phyloP scores from a whole-genome alignment of 2,329 filamentous ascomycete genomes.

The Talaromyces sp. region DNA sequence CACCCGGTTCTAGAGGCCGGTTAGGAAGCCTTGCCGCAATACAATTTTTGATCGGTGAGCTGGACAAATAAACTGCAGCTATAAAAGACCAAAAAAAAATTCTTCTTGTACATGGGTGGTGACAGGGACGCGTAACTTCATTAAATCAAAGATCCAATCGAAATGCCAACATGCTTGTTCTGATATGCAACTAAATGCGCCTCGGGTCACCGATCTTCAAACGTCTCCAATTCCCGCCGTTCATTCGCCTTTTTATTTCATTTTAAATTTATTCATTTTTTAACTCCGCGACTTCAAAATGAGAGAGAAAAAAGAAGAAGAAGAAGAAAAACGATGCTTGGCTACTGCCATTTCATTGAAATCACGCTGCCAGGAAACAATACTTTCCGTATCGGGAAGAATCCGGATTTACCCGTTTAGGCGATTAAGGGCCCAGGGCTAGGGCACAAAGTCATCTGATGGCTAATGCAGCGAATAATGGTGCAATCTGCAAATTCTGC shows the following conservation, averaged over 20 bases:
- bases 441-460: not conserved
- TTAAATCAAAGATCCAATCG: not conserved
- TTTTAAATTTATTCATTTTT: not conserved
- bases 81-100: not conserved
- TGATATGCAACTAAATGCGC: not conserved
- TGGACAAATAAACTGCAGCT: no score
- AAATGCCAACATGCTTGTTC: not conserved
- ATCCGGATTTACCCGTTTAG: not conserved
- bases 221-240: not conserved
- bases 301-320: not conserved
- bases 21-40: not conserved
- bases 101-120: not conserved
- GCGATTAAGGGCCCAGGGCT: not conserved
- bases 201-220: not conserved
- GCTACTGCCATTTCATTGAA: not conserved
- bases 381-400: not conserved
- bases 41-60: no score
- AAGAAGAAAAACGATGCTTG: not conserved
- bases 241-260: not conserved
- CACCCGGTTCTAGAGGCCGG: no score
- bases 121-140: not conserved
- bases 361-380: not conserved
- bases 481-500: not conserved
- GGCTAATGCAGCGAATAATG: not conserved
- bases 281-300: not conserved